A percentile compares a stretch with the other conserved stretches of the same genome.
phyloP scores from a whole-genome alignment of 116 monocot genomes.

The Cymodocea nodosa region DNA sequence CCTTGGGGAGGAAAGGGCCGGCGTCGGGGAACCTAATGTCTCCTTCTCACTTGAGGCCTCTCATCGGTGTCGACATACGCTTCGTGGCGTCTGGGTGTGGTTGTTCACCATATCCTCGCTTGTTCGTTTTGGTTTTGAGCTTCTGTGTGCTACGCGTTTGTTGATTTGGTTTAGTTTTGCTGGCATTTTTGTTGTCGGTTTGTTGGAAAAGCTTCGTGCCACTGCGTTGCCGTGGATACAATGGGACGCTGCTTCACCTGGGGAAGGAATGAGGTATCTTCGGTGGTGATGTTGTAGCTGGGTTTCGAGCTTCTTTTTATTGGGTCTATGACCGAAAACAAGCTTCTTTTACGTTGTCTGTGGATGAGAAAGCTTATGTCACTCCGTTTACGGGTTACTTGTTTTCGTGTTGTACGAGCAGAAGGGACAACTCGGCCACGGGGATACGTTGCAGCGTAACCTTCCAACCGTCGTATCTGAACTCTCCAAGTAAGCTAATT shows the following conservation, averaged over 20 bases:
- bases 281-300: background rate
- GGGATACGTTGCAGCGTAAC: slow-evolving; percentile 55
- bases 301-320: no score
- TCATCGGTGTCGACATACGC: slow-evolving; percentile 71
- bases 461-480: slow-evolving; percentile 67
- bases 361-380: background rate
- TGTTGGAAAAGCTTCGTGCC: slow-evolving; percentile 49
- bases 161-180: slow-evolving; percentile 4
- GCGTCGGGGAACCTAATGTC: no score
- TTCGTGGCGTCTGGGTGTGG: slow-evolving; percentile 91
- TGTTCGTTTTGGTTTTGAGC: background rate
- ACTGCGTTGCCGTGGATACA: slow-evolving; percentile 88
- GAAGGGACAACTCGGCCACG: slow-evolving; percentile 97
- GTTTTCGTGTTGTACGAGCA: slow-evolving; percentile 13
- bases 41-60: slow-evolving; percentile 41
- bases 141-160: background rate
- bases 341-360: background rate
- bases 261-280: slow-evolving; percentile 87
- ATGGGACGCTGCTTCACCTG: slow-evolving; percentile 90
- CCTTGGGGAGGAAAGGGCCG: no score
- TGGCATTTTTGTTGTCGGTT: no score
- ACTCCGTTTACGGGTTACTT: background rate
- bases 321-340: background rate
- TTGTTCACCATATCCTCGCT: slow-evolving; percentile 14
- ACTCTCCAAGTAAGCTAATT: slow-evolving; percentile 55